Evolutionary conservation across 2,329 filamentous ascomycete species (phyloP), one percentile per base, ranked within the genome.

Genomic region (Penicillium sp.): DNA sequence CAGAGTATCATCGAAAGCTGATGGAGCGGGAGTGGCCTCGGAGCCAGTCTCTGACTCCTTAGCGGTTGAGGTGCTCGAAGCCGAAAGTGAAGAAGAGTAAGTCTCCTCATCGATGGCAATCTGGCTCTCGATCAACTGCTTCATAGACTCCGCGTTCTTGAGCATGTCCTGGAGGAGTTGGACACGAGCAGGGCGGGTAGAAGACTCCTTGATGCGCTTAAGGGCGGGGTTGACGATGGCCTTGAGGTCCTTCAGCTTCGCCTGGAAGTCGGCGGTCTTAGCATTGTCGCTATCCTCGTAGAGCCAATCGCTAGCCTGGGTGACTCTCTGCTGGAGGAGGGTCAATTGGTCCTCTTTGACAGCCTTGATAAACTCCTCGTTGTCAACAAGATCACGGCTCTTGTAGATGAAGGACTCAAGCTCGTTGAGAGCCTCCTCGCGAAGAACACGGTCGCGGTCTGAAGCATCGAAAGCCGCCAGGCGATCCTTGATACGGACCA

Each of bases 321-420:
- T 84, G 42, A 92, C 83, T 71, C 88, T 88, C 62, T 87, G 81
- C 68, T 89, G 85, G 13, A 98, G 83, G n/a, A 80, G 78, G 6
- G 83, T 75, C 51, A 92, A 86, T 72, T 93, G 85, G 22, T 85
- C 83, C 3, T 86, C 80, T 10, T 89, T 94, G 35, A 93, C 90
- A 3, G 84, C 86, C 13, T 83, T 83, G 55, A 90, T 81, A 74
- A 97, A 98, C 0, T 83, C 82, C 52, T 91, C 87, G 62, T 89
- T 89, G 45, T 92, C 89, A 1, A 97, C 82, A 48, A 96, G 83
- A 75, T 97, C 93, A 28, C 93, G 89, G 30, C 91, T 86, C 71
- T 88, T 89, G 82, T 99, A 99, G 14, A 94, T 97, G 77, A 90
- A 98, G 13, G 85, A 89, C 78, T 99, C 95, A n/a, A 99, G 86